phyloP scores from a whole-genome alignment of 1,284 basidiomycete species.

The Irpex sp. region DNA sequence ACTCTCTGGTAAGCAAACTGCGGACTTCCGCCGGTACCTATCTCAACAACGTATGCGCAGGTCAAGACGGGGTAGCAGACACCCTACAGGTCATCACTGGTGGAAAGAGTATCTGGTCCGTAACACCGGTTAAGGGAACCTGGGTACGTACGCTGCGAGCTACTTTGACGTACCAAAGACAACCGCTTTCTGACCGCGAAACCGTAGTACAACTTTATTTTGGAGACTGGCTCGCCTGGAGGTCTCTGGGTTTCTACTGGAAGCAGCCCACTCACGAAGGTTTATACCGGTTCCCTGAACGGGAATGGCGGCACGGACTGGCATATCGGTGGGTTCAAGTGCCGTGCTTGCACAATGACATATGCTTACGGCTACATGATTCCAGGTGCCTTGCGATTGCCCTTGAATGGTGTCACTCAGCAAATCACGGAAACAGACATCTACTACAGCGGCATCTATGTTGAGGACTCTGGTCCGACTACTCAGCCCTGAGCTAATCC shows the following conservation, averaged over 20 bases:
- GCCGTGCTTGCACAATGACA: background rate
- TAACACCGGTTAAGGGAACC: slow-evolving; percentile 22
- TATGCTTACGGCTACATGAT: background rate
- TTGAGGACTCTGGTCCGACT: slow-evolving; percentile 22
- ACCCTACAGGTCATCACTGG: slow-evolving; percentile 25
- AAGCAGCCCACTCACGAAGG: slow-evolving; percentile 20
- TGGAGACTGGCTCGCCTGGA: slow-evolving; percentile 23
- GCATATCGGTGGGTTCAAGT: slow-evolving; percentile 20
- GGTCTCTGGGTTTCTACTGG: slow-evolving; percentile 28
- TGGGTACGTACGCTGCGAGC: slow-evolving; percentile 16
- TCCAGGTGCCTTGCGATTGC: slow-evolving; percentile 22
- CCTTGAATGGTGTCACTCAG: slow-evolving; percentile 20
- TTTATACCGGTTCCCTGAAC: slow-evolving; percentile 23
- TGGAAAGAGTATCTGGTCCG: slow-evolving; percentile 24
- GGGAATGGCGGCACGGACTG: slow-evolving; percentile 26
- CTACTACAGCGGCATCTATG: slow-evolving; percentile 24
- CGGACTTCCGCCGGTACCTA: background rate
- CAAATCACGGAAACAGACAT: slow-evolving; percentile 24
- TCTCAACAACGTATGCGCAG: slow-evolving; percentile 1
- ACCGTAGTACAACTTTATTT: slow-evolving; percentile 23
- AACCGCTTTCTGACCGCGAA: background rate
- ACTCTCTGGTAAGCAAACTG: background rate
- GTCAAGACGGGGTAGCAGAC: slow-evolving; percentile 22
- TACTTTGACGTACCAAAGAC: background rate
- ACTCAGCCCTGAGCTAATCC: slow-evolving; percentile 13